Conservation (phyloP, 805 yeast species). For the Monosporozyma aerobia region DNA sequence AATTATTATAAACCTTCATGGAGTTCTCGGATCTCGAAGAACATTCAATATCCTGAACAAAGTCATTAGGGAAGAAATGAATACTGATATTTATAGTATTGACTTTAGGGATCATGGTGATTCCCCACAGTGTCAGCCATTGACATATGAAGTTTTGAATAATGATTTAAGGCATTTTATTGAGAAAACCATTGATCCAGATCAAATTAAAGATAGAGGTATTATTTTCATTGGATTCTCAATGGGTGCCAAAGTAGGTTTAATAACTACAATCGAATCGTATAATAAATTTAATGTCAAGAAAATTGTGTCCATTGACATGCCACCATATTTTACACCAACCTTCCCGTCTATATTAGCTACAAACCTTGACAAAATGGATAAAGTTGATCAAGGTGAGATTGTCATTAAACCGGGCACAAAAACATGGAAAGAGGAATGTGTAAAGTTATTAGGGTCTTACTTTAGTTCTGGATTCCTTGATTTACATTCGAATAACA, state of each 20-base stretch:
- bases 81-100: constrained; percentile 33
- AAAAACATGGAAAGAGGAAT: constrained; percentile 16
- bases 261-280: constrained; percentile 33
- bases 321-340: constrained; percentile 25
- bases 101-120: constrained; percentile 53
- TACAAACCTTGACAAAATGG: constrained; percentile 17
- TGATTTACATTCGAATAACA: constrained; percentile 14
- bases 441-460: constrained; percentile 15
- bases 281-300: background rate
- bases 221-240: constrained; percentile 43
- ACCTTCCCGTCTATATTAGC: constrained; percentile 13
- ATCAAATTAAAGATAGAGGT: constrained; percentile 12
- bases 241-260: constrained; percentile 53
- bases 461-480: constrained; percentile 27
- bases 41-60: constrained; percentile 36
- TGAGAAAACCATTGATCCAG: constrained; percentile 15
- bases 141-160: constrained; percentile 37
- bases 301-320: constrained; percentile 37
- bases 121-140: constrained; percentile 37
- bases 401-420: constrained; percentile 16
- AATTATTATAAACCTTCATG: constrained; percentile 40
- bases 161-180: constrained; percentile 35
- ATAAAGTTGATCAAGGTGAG: constrained; percentile 13
- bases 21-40: constrained; percentile 42
- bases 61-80: constrained; percentile 26